Evolutionary conservation across 192 early-diverging fungal species (phyloP).

Genomic region (Umbelopsis ramanniana): DNA sequence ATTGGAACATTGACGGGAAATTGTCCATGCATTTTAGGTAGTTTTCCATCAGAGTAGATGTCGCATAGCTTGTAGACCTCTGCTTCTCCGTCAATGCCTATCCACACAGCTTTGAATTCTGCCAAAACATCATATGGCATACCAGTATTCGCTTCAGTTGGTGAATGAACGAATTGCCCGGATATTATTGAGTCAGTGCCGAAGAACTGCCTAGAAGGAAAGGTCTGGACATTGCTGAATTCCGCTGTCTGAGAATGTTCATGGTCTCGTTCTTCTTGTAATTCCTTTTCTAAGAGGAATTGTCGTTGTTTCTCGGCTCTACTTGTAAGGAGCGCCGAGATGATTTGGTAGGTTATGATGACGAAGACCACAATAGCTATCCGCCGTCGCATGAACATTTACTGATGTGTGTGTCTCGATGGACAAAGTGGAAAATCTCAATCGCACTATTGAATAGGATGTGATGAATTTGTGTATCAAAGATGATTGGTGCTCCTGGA

Average conservation of each 20-base stretch:
- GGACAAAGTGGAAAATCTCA: background rate
- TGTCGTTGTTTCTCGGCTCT: slow-evolving; percentile 2
- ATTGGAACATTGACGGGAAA: slow-evolving; percentile 15
- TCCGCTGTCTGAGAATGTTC: slow-evolving; percentile 10
- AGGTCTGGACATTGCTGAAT: background rate
- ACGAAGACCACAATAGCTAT: background rate
- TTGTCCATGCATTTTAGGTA: slow-evolving; percentile 2
- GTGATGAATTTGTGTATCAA: background rate
- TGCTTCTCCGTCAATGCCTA: slow-evolving; percentile 24
- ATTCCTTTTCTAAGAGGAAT: background rate
- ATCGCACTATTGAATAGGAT: background rate
- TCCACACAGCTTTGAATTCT: slow-evolving; percentile 21
- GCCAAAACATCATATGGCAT: slow-evolving; percentile 8
- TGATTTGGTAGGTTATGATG: background rate
- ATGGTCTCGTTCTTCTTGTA: slow-evolving; percentile 14
- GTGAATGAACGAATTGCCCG: background rate
- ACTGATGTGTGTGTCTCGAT: background rate
- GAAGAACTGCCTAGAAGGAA: slow-evolving; percentile 1
- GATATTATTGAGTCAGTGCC: background rate
- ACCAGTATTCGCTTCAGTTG: background rate
- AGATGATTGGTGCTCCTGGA: background rate
- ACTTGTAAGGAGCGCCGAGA: background rate
- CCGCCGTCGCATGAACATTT: slow-evolving; percentile 14
- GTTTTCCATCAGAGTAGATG: slow-evolving; percentile 20
- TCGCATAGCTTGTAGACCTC: slow-evolving; percentile 22